Evolutionary conservation across 2,329 filamentous ascomycete species (phyloP).

Genomic region (Neopestalotiopsis sp.): DNA sequence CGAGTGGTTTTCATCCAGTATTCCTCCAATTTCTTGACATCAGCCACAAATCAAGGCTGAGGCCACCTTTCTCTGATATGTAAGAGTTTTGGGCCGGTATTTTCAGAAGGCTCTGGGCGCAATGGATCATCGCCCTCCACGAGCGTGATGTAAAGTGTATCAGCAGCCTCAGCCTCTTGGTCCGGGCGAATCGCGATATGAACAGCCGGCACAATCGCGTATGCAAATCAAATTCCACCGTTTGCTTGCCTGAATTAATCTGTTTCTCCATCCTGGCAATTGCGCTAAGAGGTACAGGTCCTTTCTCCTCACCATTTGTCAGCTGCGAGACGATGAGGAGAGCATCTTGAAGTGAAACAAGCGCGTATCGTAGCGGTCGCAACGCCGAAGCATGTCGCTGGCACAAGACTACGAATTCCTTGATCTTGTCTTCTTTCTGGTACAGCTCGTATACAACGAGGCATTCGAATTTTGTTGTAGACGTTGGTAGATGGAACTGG

Average conservation of each 20-base stretch:
- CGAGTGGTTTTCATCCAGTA: too few species aligned
- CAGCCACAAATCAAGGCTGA: too few species aligned
- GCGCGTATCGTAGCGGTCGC: not conserved
- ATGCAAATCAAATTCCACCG: not conserved
- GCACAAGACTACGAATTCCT: not conserved
- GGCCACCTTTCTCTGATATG: too few species aligned
- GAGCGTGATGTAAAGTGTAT: not conserved
- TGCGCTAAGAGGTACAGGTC: not conserved
- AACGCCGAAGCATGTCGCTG: not conserved
- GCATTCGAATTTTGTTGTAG: not conserved
- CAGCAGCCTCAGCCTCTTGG: too few species aligned
- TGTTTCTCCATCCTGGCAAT: not conserved
- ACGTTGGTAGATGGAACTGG: not conserved
- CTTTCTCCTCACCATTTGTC: not conserved
- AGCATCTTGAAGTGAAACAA: not conserved
- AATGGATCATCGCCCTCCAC: not conserved
- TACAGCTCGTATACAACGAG: not conserved
- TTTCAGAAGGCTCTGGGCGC: conserved; percentile 67
- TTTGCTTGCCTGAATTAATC: not conserved
- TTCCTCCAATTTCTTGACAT: too few species aligned
- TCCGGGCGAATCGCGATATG: not conserved
- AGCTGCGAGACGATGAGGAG: not conserved
- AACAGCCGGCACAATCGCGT: not conserved
- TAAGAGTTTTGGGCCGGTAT: too few species aligned
- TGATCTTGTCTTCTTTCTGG: not conserved